Evolutionary conservation across 2,329 filamentous ascomycete genomes (phyloP).

Genomic region (Clarireedia paspali): DNA sequence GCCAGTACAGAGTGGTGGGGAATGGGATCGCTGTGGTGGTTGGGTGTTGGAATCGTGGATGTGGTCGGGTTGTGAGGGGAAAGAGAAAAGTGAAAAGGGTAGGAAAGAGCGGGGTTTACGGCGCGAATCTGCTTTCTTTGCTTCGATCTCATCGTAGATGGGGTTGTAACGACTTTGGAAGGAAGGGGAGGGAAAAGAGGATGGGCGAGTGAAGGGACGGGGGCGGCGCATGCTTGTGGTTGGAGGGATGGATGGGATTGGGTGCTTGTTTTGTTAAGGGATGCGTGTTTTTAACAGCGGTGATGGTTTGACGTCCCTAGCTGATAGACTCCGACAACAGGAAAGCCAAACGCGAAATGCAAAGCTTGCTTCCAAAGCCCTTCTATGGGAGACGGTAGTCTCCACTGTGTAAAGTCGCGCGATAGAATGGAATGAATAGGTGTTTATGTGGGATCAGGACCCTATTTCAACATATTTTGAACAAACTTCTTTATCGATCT

Average conservation of each 20-base stretch:
- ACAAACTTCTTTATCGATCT: background rate
- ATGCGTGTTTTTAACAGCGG: background rate
- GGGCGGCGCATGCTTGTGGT: conserved; percentile 1
- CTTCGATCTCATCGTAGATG: background rate
- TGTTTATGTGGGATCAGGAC: background rate
- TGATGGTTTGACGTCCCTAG: background rate
- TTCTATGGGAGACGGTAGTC: background rate
- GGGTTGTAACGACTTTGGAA: conserved; percentile 1
- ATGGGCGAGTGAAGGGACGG: background rate
- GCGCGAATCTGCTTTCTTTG: background rate
- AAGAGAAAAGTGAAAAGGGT: background rate
- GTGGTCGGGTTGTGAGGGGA: background rate
- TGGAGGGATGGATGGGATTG: background rate
- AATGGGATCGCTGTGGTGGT: background rate
- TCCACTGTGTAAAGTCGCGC: background rate
- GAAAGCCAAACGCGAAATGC: background rate
- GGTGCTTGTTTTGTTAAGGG: background rate
- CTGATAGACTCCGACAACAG: no score
- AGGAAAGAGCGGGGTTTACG: background rate
- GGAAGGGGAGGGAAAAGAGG: background rate
- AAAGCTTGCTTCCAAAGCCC: background rate
- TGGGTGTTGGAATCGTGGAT: no score
- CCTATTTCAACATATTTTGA: no score
- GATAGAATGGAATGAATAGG: background rate
- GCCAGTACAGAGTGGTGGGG: background rate